A percentile compares a stretch with the other conserved stretches of the same genome.
Conservation (phyloP, 164 flowering plant species). For the Kingdonia uniflora region DNA sequence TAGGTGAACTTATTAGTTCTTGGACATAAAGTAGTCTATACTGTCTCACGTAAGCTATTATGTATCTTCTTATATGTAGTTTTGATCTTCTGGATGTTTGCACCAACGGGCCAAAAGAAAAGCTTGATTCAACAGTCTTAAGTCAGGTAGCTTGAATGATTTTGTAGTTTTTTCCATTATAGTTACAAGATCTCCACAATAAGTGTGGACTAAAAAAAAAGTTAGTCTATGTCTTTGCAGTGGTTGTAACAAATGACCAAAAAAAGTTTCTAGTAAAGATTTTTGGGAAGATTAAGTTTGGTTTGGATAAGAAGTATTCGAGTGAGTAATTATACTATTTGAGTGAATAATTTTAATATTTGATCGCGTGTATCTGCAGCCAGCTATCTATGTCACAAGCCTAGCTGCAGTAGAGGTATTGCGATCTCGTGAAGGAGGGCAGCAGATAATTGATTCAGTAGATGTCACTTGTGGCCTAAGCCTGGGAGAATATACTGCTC, state of each 20-base stretch:
- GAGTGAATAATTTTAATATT: slow-evolving; percentile 1
- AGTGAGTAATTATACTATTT: too few species aligned
- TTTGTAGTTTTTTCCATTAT: not conserved
- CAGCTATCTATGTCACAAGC: slow-evolving; percentile 97
- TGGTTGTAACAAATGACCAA: too few species aligned
- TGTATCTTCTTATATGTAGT: slow-evolving; percentile 24
- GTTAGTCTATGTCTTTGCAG: too few species aligned
- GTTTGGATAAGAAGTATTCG: too few species aligned
- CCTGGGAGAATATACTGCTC: slow-evolving; percentile 98
- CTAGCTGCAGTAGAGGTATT: slow-evolving; percentile 92
- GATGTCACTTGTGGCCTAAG: slow-evolving; percentile 99
- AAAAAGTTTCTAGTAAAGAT: too few species aligned
- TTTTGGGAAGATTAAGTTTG: too few species aligned
- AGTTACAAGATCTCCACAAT: too few species aligned
- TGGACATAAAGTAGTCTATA: not conserved
- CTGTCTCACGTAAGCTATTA: not conserved
- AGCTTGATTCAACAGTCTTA: slow-evolving; percentile 84
- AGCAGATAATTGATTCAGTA: slow-evolving; percentile 83
- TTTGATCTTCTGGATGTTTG: slow-evolving; percentile 86
- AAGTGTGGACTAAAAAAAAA: too few species aligned
- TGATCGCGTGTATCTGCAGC: slow-evolving; percentile 43
- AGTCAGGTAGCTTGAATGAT: slow-evolving; percentile 59
- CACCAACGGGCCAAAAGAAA: slow-evolving; percentile 89
- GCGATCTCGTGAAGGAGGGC: slow-evolving; percentile 91
- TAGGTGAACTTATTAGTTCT: not conserved